Conservation (phyloP, 768 basidiomycete genomes). For the Crepidotus variabilis region DNA sequence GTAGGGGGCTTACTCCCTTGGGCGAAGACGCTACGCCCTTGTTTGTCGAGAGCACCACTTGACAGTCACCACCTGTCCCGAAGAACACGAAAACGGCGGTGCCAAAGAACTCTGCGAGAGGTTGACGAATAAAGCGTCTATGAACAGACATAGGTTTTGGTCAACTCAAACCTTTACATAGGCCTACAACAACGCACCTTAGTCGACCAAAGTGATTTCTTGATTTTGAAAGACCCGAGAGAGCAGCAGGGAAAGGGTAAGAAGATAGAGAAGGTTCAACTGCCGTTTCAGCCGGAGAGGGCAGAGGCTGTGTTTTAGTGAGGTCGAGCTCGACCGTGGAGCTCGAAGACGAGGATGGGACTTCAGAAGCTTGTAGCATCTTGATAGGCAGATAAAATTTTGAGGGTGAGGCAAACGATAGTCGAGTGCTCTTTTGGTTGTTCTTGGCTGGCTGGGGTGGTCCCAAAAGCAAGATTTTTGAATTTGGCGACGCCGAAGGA, state of each 20-base stretch:
- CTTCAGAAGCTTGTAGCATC: neutral
- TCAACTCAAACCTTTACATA: neutral
- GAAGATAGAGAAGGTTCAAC: neutral
- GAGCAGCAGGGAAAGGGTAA: neutral
- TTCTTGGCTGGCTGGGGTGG: neutral
- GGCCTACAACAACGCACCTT: neutral
- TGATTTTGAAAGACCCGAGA: neutral
- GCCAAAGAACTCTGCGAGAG: conserved; percentile 57
- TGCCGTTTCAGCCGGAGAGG: neutral
- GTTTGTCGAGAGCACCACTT: conserved; percentile 45
- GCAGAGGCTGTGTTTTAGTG: neutral
- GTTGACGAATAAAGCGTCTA: conserved; percentile 10
- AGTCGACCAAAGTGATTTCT: neutral
- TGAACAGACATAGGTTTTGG: neutral
- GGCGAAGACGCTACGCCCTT: conserved; percentile 37
- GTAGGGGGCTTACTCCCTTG: conserved; percentile 41
- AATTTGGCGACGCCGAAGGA: neutral
- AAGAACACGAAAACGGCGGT: conserved; percentile 51
- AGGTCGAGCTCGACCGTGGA: neutral
- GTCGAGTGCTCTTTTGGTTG: neutral
- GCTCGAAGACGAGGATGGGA: neutral
- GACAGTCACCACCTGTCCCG: conserved; percentile 50
- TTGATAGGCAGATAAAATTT: too few relatives aligned
- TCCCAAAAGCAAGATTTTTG: neutral
- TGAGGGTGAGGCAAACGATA: neutral